Evolutionary conservation across 371 early-diverging fungal genomes (phyloP), one percentile per base, ranked within the genome.

Genomic region (Mortierella sp.): DNA sequence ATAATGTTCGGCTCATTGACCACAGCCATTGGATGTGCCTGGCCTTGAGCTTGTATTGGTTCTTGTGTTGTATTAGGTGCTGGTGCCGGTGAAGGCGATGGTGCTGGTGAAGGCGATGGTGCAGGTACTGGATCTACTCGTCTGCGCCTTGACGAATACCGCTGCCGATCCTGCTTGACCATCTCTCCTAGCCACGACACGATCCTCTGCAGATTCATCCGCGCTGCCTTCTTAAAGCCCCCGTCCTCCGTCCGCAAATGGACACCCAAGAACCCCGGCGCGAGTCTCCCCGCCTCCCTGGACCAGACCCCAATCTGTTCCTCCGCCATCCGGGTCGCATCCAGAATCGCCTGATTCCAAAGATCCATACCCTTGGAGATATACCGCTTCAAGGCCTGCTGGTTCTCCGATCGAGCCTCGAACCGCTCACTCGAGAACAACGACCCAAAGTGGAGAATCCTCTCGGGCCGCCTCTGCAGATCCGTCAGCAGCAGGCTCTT

Each of bases 181-280:
- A 71, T 76, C 64, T 67, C 77, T 22, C 66, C 68, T 13, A 77
- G 44, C 81, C 81, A 81, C 2, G 71, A n/a, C 5, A 55, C 34
- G 9, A 81, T 73, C 26, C 77, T 69, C 26, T 68, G 70, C 45
- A 81, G 41, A 61, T 67, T 81, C 50, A 37, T 91, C 1, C 85
- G 79, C 7, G 87, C 88, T 31, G 85, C 37, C 29, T 80, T 85
- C 39, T 87, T 86, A 74, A 91, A 91, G 7, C 84, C 29, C 0
- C 90, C 90, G 73, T 91, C 91, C 0, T 89, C 90, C 4, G 90
- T 89, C 40, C 91, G 81, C 4, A 91, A 64, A 76, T 91, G 91
- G 34, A 89, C 77, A 0, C 91, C 91, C 24, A 90, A 79, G 77
- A 88, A 91, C 43, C 90, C 91, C 16, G 77, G 71, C 1, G 71